A percentile compares a stretch with the other conserved stretches of the same genome.
phyloP scores from a whole-genome alignment of 805 yeast species.

The Scheffersomyces coipomensis region DNA sequence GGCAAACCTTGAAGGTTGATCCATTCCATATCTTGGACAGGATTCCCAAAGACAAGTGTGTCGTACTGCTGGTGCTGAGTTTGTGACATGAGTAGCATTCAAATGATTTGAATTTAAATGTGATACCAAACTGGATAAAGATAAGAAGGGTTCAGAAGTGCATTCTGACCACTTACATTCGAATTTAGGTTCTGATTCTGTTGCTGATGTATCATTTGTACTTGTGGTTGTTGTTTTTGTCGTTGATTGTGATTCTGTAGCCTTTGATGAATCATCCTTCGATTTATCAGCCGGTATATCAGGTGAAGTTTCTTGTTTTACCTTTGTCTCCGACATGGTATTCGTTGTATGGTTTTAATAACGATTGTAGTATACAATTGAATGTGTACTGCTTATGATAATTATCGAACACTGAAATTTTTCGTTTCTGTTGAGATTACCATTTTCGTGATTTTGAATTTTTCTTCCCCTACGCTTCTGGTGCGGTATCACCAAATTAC shows the following conservation, averaged over 20 bases:
- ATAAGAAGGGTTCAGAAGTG: conserved; percentile 11
- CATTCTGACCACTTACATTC: conserved; percentile 36
- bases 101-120: conserved; percentile 33
- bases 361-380: too few relatives aligned
- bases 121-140: conserved; percentile 25
- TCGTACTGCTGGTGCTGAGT: conserved; percentile 20
- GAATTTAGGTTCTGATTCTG: conserved; percentile 5
- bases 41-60: conserved; percentile 62
- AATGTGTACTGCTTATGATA: too few relatives aligned
- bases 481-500: too few relatives aligned
- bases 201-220: conserved; percentile 1
- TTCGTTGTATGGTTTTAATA: too few relatives aligned
- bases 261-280: neutral
- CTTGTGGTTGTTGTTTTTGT: too few relatives aligned
- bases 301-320: neutral
- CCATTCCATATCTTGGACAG: conserved; percentile 51
- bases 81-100: conserved; percentile 13
- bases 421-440: too few relatives aligned
- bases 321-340: neutral
- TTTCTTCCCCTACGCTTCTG: too few relatives aligned
- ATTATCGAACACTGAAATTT: too few relatives aligned
- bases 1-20: conserved; percentile 55
- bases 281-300: neutral
- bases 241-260: neutral
- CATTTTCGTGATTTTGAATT: too few relatives aligned